Conservation (phyloP, 768 basidiomycete species). For the Tricholoma furcatifolium region DNA sequence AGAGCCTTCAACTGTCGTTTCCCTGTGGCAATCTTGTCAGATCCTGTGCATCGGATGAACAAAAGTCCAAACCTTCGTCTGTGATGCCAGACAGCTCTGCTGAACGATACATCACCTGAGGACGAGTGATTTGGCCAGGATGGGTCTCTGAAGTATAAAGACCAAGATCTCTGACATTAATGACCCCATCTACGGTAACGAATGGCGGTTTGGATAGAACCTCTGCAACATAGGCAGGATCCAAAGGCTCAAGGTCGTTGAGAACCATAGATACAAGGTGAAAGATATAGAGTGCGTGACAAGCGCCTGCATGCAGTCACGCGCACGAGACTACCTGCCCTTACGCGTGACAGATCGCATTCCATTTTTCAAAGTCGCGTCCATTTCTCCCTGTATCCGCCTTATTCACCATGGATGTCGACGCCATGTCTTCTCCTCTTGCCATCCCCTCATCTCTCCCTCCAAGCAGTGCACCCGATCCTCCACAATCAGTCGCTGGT, state of each 20-base stretch:
- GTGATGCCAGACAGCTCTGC: conserved; percentile 75
- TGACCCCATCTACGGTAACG: conserved; percentile 67
- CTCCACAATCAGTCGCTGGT: conserved; percentile 28
- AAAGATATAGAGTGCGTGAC: conserved; percentile 13
- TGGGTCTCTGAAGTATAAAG: conserved; percentile 48
- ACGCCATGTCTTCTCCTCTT: conserved; percentile 57
- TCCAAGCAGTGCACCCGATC: conserved; percentile 46
- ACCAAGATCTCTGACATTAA: conserved; percentile 75
- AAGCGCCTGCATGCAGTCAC: conserved; percentile 8
- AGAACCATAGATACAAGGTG: conserved; percentile 23
- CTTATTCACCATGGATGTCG: conserved; percentile 48
- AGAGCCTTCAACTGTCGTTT: conserved; percentile 54
- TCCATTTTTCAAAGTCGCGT: conserved; percentile 37
- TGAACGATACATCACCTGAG: conserved; percentile 59
- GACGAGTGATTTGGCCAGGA: conserved; percentile 53
- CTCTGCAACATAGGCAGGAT: conserved; percentile 61
- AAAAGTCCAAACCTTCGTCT: conserved; percentile 52
- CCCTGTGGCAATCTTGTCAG: conserved; percentile 38
- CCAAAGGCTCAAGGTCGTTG: conserved; percentile 61
- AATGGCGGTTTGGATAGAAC: conserved; percentile 71
- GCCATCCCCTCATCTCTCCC: conserved; percentile 51
- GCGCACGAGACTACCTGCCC: conserved; percentile 35
- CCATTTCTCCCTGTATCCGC: conserved; percentile 15
- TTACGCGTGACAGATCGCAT: conserved; percentile 26
- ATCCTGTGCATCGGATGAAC: not conserved